A percentile compares a stretch with the other conserved stretches of the same genome.
phyloP scores from a whole-genome alignment of 2,329 filamentous ascomycete species.

The Diaporthe amygdali region DNA sequence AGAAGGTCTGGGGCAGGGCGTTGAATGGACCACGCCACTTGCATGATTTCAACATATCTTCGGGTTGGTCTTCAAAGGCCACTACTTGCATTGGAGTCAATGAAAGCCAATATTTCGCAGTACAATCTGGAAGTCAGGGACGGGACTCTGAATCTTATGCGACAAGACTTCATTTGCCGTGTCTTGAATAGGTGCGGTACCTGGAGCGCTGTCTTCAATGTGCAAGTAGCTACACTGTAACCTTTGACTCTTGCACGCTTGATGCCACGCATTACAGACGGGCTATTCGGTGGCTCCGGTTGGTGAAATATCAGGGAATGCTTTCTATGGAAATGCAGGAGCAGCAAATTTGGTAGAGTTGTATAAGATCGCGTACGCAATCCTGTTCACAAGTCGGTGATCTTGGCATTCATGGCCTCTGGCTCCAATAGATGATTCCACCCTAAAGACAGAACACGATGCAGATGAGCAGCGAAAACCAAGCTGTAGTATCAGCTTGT shows the following conservation, averaged over 20 bases:
- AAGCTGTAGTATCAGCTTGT: background rate
- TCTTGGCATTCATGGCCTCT: background rate
- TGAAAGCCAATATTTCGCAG: background rate
- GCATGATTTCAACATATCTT: background rate
- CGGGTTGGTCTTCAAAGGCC: background rate
- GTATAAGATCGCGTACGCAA: background rate
- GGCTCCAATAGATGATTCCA: background rate
- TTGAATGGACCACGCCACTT: background rate
- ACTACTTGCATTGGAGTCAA: too few relatives aligned
- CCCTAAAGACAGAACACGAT: background rate
- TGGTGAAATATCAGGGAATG: background rate
- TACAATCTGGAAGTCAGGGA: background rate
- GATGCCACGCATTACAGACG: background rate
- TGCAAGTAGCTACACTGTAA: background rate
- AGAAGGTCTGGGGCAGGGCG: conserved; percentile 3
- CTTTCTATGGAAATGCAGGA: background rate
- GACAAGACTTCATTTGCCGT: background rate
- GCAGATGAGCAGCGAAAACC: background rate
- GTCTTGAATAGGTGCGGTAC: background rate
- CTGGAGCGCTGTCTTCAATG: background rate
- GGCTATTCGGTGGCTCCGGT: too few relatives aligned
- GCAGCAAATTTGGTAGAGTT: background rate
- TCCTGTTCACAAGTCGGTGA: too few relatives aligned
- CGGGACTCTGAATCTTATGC: background rate
- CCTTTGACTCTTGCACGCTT: background rate